Base-by-base conservation (phyloP, 345 rosid species). In the Camelina sativa region DNA sequence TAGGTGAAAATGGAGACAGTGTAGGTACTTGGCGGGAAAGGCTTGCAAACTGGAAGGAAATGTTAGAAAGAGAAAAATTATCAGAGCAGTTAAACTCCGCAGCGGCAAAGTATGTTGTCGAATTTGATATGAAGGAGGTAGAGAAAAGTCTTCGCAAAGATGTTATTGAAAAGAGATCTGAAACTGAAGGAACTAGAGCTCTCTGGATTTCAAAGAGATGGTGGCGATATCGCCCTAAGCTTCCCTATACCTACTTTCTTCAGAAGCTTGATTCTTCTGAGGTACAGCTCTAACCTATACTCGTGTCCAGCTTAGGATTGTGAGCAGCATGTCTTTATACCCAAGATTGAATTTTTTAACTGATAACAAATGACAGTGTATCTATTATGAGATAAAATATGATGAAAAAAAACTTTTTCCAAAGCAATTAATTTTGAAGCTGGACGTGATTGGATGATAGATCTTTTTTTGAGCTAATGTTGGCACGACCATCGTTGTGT, bases 181-280 rank as follows among this genome's bases (percentile, higher is more conserved):
- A 83, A 70, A 74, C 90, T 19, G 85, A 76, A 61, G 92, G 97
- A 81, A 81, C 84, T 13, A 85, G 93, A 79, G 97, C 92, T 65
- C 86, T 88, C 30, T 93, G 98, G 98, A 93, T 93, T 82, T 84
- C 98, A 37, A 93, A 93, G 83, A 87, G 98, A 84, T 93, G 98
- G 98, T 93, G 98, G 98, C 87, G 84, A 40, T 93, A 93, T 78
- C 97, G 94, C 76, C 98, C 98, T 54, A 89, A 84, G 78, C 85
- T 93, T 77, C 96, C 97, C 30, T 93, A 93, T 64, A 89, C 92
- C 51, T 93, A 89, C 82, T 89, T 93, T 81, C 97, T 93, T 63
- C 90, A 93, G 62, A 93, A 91, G 78, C 94, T 93, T 69, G 98
- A 93, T 77, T 75, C 80, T 60, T 93, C 96, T 22, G 98, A 93